Evolutionary conservation across 2,329 filamentous ascomycete genomes (phyloP), one percentile per base, ranked within the genome.

Genomic region (Fusarium sp.): DNA sequence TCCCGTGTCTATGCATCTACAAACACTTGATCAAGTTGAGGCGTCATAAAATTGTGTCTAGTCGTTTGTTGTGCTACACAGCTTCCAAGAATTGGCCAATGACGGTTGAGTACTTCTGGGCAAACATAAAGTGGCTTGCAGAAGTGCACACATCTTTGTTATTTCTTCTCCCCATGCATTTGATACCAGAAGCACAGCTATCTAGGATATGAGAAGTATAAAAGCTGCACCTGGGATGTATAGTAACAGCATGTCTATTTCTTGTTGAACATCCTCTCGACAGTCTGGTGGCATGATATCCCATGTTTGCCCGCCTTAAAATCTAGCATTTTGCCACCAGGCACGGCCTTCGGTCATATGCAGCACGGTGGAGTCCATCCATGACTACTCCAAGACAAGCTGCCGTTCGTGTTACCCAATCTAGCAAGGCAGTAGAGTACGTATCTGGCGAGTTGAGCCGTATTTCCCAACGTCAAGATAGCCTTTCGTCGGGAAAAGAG

Each of bases 51-150:
- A 18, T 15, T 35, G 31, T 31, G 26, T 28, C n/a, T 56, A 44
- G 22, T 28, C 18, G 15, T 28, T 39, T 39, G 41, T 15, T 11
- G n/a, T n/a, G 28, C 59, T 22, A 39, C 51, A 58, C 51, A 28
- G 39, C 16, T 22, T 33, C 16, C 26, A 38, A 18, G n/a, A 7
- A 10, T 20, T 20, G 15, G 11, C 51, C 53, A 47, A 24, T 39
- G 13, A 22, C 2, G 7, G 5, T 3, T 9, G 28, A 33, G 4
- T 3, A 33, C 20, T 55, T 28, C 30, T 35, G 18, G 44, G 59
- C 33, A 62, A 59, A 47, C 28, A 59, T 58, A 20, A 13, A 24
- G 51, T 58, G 33, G 51, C 41, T 47, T 47, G 53, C 28, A 18
- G 39, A 33, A 38, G 28, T n/a, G 33, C 31, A 38, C 13, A 22